Evolutionary conservation across 2,329 filamentous ascomycete species (phyloP).

Genomic region (Penicillium capsulatum): DNA sequence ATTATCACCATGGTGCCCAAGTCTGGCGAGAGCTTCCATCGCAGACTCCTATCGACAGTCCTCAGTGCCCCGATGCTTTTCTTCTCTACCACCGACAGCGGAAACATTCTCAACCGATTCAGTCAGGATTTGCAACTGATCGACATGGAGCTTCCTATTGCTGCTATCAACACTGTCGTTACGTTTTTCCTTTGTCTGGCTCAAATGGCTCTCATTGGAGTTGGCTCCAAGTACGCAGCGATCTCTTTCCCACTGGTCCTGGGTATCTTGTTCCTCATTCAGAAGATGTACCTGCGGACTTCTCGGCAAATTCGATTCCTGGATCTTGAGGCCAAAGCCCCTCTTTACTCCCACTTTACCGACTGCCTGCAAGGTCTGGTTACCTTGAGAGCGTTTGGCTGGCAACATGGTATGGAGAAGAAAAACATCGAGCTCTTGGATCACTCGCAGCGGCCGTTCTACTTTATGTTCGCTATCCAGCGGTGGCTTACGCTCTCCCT

Average conservation of each 20-base stretch:
- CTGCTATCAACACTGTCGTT: conserved; percentile 39
- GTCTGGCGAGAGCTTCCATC: conserved; percentile 50
- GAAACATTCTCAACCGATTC: conserved; percentile 42
- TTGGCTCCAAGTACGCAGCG: conserved; percentile 47
- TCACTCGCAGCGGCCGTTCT: conserved; percentile 54
- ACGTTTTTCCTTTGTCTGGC: conserved; percentile 39
- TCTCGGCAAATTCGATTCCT: conserved; percentile 58
- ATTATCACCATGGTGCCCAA: conserved; percentile 53
- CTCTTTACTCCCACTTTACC: conserved; percentile 55
- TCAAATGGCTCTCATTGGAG: conserved; percentile 48
- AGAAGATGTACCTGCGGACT: conserved; percentile 57
- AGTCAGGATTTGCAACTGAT: conserved; percentile 45
- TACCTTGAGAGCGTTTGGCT: conserved; percentile 56
- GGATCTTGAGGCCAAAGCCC: conserved; percentile 59
- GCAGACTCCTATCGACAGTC: conserved; percentile 47
- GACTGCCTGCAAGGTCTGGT: conserved; percentile 54
- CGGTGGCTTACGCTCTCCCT: conserved; percentile 54
- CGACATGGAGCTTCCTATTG: conserved; percentile 43
- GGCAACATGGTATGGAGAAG: conserved; percentile 44
- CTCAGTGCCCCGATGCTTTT: conserved; percentile 44
- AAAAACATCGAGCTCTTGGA: conserved; percentile 50
- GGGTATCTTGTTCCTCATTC: conserved; percentile 48
- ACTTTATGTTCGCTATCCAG: conserved; percentile 55
- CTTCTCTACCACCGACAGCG: conserved; percentile 42
- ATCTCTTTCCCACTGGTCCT: conserved; percentile 51